Conservation (phyloP, 192 early-diverging fungal genomes). For the Coemansia furcata region DNA sequence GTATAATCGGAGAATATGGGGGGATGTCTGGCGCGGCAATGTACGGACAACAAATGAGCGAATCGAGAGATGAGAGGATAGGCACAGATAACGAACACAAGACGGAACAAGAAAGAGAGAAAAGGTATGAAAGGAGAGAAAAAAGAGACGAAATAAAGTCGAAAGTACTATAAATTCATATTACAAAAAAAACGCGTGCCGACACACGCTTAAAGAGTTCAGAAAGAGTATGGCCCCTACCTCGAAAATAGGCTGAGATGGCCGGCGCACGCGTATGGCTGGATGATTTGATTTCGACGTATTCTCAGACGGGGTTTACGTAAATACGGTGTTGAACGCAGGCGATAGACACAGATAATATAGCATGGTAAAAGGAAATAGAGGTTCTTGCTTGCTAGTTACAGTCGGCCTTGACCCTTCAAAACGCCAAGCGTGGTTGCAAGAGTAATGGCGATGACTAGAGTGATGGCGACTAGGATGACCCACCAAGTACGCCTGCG, state of each 20-base stretch:
- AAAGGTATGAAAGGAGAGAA: neutral
- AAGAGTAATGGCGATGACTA: conserved; percentile 13
- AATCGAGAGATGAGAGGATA: neutral
- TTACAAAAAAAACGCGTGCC: neutral
- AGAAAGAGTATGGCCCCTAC: neutral
- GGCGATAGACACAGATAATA: neutral
- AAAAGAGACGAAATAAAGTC: neutral
- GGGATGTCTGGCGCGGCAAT: neutral
- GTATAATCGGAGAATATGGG: conserved; percentile 1
- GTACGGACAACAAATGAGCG: neutral
- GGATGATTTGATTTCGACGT: neutral
- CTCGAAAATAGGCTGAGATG: neutral
- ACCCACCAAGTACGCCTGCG: conserved; percentile 16
- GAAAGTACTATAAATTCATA: neutral
- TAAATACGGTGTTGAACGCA: neutral
- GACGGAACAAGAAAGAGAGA: conserved; percentile 2
- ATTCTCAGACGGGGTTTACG: neutral
- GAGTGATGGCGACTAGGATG: conserved; percentile 7
- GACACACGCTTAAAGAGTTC: neutral
- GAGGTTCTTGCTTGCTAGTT: neutral
- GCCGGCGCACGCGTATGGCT: neutral
- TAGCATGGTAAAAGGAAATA: neutral
- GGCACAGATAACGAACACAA: neutral
- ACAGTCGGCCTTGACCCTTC: conserved; percentile 12
- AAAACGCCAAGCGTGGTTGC: conserved; percentile 12